Conservation (phyloP, 2,329 filamentous ascomycete genomes). For the Phialocephala sp. region DNA sequence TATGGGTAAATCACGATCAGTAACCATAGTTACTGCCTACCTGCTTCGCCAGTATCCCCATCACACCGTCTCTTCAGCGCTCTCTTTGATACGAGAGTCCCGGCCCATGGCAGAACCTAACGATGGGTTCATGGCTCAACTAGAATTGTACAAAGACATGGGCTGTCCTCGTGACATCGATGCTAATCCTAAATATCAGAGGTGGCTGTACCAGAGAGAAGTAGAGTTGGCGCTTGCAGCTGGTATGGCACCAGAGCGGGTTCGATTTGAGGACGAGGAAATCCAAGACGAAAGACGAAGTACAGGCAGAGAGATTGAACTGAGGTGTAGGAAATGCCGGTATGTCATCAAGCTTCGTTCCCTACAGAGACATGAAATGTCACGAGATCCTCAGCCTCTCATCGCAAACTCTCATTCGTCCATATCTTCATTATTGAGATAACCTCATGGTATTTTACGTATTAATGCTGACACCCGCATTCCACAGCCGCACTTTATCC, state of each 20-base stretch:
- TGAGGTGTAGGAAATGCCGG: conserved; percentile 92
- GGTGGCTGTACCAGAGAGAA: conserved; percentile 72
- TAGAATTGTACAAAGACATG: conserved; percentile 88
- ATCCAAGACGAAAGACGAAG: conserved; percentile 41
- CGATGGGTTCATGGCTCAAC: conserved; percentile 86
- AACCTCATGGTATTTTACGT: background rate
- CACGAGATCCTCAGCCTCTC: background rate
- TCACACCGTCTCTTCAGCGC: conserved; percentile 56
- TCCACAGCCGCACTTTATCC: conserved; percentile 57
- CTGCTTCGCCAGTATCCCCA: conserved; percentile 72
- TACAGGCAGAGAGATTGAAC: conserved; percentile 54
- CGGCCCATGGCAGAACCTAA: conserved; percentile 88
- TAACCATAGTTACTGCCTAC: conserved; percentile 83
- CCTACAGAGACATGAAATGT: background rate
- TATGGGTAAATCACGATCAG: conserved; percentile 94
- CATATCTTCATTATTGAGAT: background rate
- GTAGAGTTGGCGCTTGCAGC: conserved; percentile 72
- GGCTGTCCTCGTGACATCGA: conserved; percentile 74
- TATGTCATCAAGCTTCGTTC: conserved; percentile 37
- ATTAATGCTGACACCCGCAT: background rate
- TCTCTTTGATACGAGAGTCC: conserved; percentile 71
- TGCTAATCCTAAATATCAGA: conserved; percentile 77
- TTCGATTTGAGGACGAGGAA: conserved; percentile 82
- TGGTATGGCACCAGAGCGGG: conserved; percentile 78
- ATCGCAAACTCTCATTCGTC: background rate